Conservation (phyloP, 495 filamentous ascomycete genomes). For the Penicillium coffeae region DNA sequence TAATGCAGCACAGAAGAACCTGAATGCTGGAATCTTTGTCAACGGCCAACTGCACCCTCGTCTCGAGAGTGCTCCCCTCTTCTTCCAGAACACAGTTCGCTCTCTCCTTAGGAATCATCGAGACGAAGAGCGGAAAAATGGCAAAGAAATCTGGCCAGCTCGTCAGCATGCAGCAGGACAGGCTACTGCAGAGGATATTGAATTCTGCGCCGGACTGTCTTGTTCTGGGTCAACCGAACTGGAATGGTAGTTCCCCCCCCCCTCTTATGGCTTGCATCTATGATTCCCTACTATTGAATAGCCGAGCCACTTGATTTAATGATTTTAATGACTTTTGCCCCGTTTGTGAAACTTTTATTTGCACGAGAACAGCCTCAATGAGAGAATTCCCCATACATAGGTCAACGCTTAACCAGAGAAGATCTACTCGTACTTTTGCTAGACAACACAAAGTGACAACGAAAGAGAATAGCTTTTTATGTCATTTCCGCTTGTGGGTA, state of each 20-base stretch:
- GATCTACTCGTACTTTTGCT: no score
- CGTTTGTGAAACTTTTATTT: not conserved
- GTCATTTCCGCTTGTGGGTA: constrained; percentile 7
- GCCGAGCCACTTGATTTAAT: not conserved
- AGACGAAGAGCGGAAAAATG: constrained; percentile 32
- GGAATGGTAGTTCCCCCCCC: constrained; percentile 12
- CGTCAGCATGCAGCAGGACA: constrained; percentile 27
- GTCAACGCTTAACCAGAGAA: no score
- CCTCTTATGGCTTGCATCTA: not conserved
- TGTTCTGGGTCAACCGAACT: constrained; percentile 12
- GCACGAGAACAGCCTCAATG: not conserved
- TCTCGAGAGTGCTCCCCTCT: constrained; percentile 39
- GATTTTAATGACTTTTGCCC: not conserved
- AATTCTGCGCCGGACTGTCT: constrained; percentile 32
- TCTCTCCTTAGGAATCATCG: constrained; percentile 35
- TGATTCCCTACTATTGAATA: not conserved
- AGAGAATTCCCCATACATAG: no score
- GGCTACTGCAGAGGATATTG: constrained; percentile 30
- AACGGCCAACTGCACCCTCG: constrained; percentile 46
- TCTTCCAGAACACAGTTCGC: constrained; percentile 44
- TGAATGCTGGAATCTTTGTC: constrained; percentile 43
- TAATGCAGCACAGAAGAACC: constrained; percentile 41
- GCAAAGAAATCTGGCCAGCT: constrained; percentile 47
- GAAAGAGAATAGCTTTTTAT: no score
- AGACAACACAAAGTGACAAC: no score